phyloP scores from a whole-genome alignment of 805 yeast genomes.

The Candida patagonica region DNA sequence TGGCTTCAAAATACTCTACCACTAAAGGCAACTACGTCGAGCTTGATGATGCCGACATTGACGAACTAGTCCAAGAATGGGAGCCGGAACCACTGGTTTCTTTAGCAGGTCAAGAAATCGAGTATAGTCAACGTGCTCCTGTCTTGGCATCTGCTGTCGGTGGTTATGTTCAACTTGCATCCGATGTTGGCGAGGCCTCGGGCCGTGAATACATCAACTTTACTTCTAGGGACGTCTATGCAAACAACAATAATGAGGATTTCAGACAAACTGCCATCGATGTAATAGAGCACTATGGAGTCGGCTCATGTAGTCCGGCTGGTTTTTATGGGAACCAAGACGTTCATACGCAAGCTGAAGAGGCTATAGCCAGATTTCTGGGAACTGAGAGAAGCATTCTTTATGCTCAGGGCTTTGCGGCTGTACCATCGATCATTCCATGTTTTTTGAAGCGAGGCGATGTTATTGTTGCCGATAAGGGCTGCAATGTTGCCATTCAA shows the following conservation, averaged over 20 bases:
- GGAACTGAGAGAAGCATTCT: constrained; percentile 71
- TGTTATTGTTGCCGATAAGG: constrained; percentile 76
- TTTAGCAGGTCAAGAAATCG: constrained; percentile 53
- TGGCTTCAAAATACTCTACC: constrained; percentile 64
- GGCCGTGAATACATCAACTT: constrained; percentile 45
- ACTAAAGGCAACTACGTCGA: constrained; percentile 62
- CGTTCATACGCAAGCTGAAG: constrained; percentile 72
- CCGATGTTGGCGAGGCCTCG: constrained; percentile 32
- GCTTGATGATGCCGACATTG: constrained; percentile 47
- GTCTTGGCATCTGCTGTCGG: constrained; percentile 28
- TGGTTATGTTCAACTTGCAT: not conserved
- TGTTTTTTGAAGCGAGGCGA: constrained; percentile 95
- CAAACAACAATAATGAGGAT: constrained; percentile 41
- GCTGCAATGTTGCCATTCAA: constrained; percentile 66
- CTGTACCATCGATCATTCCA: constrained; percentile 81
- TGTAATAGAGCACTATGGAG: constrained; percentile 66
- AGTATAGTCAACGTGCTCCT: too few species aligned
- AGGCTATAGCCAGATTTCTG: constrained; percentile 62
- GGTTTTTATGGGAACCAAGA: constrained; percentile 96
- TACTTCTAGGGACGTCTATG: constrained; percentile 63
- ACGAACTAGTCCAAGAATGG: constrained; percentile 85
- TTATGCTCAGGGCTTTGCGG: constrained; percentile 87
- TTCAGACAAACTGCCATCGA: constrained; percentile 47
- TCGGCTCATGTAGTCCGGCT: constrained; percentile 98
- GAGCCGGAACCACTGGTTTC: constrained; percentile 75